Evolutionary conservation across 2,329 filamentous ascomycete species (phyloP).

Genomic region (Biscogniauxia sp.): DNA sequence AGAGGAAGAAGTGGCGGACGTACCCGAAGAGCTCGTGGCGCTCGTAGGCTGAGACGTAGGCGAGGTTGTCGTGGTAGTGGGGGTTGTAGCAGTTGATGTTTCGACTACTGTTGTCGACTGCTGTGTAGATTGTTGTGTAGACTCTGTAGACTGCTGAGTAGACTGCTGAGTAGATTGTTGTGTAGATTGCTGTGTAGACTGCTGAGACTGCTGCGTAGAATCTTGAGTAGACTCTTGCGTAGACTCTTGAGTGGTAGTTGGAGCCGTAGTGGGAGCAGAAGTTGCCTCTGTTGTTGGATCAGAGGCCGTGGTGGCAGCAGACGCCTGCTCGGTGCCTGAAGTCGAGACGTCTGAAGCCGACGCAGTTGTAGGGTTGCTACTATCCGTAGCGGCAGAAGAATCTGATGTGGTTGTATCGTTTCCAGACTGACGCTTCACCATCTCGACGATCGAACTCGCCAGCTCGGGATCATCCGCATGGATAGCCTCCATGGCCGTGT

Average conservation of each 20-base stretch:
- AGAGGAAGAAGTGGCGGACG: slow-evolving; percentile 12
- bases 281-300: not conserved
- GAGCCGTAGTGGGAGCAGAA: slow-evolving; percentile 4
- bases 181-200: too few species aligned
- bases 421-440: slow-evolving; percentile 59
- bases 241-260: not conserved
- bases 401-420: slow-evolving; percentile 27
- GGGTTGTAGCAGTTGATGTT: not conserved
- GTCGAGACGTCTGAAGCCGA: slow-evolving; percentile 9
- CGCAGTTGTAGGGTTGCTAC: slow-evolving; percentile 10
- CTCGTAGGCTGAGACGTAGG: slow-evolving; percentile 7
- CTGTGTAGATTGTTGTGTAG: not conserved
- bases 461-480: slow-evolving; percentile 60
- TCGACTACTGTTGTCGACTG: not conserved
- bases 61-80: slow-evolving; percentile 1
- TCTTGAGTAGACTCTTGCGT: not conserved
- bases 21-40: slow-evolving; percentile 17
- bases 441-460: slow-evolving; percentile 60
- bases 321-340: slow-evolving; percentile 10
- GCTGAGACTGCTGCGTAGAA: not conserved
- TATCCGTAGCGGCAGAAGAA: slow-evolving; percentile 18
- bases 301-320: slow-evolving; percentile 12
- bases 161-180: too few species aligned
- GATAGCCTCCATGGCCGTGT: slow-evolving; percentile 60
- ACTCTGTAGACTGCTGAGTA: too few species aligned